Base-by-base conservation (phyloP, 441 rosid genomes). In the Eutrema salsugineum region DNA sequence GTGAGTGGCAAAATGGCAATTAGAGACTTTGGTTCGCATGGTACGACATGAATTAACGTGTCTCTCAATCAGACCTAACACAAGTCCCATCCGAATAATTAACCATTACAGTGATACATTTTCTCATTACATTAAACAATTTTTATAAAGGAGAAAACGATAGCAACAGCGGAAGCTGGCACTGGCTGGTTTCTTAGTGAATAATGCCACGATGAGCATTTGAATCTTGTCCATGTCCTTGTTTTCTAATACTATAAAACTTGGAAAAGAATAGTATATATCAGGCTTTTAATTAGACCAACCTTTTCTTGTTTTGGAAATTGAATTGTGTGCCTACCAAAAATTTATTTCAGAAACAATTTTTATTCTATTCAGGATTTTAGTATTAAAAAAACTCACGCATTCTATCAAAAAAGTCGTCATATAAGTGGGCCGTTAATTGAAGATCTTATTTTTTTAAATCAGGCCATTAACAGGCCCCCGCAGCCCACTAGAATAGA, bases 141-240 rank as follows among this genome's bases (percentile, higher is more conserved):
- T 19, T 49, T 42, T 27, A 16, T 28, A 32, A 11, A 28, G 12
- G 4, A 59, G 19, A 27, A n/a, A 36, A 20, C 10, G 22, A 27
- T 7, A 68, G 32, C 53, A 75, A 55, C 51, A 39, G 47, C 39
- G 51, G 51, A 68, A 75, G 70, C 70, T 76, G 75, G 66, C 55
- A 67, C 66, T 76, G 75, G 66, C 55, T 60, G 73, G 70, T 75
- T 75, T 60, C 35, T n/a, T 49, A 61, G 59, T 20, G 73, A 24
- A 68, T 68, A 33, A 24, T 53, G 68, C 57, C 74, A 75, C 56
- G 68, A 68, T 30, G 51, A 48, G 19, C 19, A 46, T 47, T 72
- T 40, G 68, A 32, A 67, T 74, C 49, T 42, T 38, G 19, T 53
- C 70, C 70, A 53, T 64, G 64, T 44, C 35, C 20, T 7, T 54